Evolutionary conservation across 2,329 filamentous ascomycete genomes (phyloP).

Genomic region (Aspergillus bombycis): DNA sequence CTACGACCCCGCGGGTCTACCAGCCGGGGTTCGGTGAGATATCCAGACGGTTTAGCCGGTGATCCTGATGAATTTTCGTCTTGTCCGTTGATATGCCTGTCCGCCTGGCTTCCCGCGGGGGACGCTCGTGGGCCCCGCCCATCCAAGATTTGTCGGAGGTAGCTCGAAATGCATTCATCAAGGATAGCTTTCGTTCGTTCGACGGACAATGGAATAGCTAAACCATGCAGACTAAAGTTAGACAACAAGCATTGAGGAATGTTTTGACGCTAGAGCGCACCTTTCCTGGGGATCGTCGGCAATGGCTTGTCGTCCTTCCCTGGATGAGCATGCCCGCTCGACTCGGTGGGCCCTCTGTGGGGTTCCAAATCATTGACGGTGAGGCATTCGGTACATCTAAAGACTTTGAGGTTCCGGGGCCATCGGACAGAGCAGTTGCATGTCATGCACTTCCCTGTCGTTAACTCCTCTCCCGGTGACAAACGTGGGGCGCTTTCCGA

Average conservation of each 20-base stretch:
- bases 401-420: constrained; percentile 72
- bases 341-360: constrained; percentile 28
- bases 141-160: constrained; percentile 49
- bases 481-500: constrained; percentile 38
- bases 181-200: constrained; percentile 63
- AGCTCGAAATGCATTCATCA: constrained; percentile 56
- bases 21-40: constrained; percentile 23
- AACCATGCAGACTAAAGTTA: constrained; percentile 11
- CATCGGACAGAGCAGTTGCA: constrained; percentile 80
- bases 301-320: constrained; percentile 25
- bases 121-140: constrained; percentile 22
- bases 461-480: constrained; percentile 61
- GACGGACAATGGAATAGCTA: constrained; percentile 58
- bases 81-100: constrained; percentile 15
- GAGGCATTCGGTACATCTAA: constrained; percentile 80
- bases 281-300: constrained; percentile 25
- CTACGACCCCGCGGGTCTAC: constrained; percentile 30
- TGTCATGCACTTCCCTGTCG: constrained; percentile 79
- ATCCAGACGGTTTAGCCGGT: constrained; percentile 13
- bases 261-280: constrained; percentile 18
- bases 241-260: neutral
- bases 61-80: constrained; percentile 18
- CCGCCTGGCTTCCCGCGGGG: constrained; percentile 21
- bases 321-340: constrained; percentile 19
- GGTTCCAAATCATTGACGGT: constrained; percentile 79